Percentiles rank a stretch among this genome's conserved stretches.
Conservation (phyloP, 345 rosid species). For the Ricinus communis region DNA sequence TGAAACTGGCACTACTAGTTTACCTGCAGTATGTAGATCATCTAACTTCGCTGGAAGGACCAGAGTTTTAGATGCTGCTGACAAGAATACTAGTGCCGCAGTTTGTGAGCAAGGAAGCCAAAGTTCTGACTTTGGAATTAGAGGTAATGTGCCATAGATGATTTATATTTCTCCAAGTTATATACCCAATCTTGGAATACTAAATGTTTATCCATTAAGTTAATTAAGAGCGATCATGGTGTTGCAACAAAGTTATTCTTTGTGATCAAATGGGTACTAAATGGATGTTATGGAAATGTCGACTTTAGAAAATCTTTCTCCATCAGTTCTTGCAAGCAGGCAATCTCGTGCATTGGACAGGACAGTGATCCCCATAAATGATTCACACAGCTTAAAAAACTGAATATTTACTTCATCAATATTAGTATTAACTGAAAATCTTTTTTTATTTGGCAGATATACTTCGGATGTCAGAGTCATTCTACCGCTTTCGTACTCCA, state of each 20-base stretch:
- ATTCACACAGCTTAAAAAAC: too few relatives aligned
- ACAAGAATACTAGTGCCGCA: not conserved
- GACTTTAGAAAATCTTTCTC: too few relatives aligned
- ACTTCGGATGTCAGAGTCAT: not conserved
- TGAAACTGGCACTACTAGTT: not conserved
- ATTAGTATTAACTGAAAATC: too few relatives aligned
- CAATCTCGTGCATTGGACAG: too few relatives aligned
- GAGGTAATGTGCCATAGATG: slow-evolving; percentile 2
- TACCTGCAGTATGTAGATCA: not conserved
- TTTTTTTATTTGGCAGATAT: not conserved
- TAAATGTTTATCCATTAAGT: too few relatives aligned
- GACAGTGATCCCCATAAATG: too few relatives aligned
- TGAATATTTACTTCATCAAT: too few relatives aligned
- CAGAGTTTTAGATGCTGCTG: not conserved
- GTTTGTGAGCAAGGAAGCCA: not conserved
- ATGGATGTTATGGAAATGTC: too few relatives aligned
- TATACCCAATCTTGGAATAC: not conserved
- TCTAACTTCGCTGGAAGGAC: not conserved
- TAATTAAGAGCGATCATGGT: too few relatives aligned
- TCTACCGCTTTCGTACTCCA: not conserved
- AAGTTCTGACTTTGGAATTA: not conserved
- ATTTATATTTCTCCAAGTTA: not conserved
- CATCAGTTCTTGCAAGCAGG: too few relatives aligned
- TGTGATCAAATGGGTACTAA: too few relatives aligned
- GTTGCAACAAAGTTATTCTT: too few relatives aligned